Evolutionary conservation across 169 alveolate genomes (phyloP).

Genomic region (Cytauxzoon felis): DNA sequence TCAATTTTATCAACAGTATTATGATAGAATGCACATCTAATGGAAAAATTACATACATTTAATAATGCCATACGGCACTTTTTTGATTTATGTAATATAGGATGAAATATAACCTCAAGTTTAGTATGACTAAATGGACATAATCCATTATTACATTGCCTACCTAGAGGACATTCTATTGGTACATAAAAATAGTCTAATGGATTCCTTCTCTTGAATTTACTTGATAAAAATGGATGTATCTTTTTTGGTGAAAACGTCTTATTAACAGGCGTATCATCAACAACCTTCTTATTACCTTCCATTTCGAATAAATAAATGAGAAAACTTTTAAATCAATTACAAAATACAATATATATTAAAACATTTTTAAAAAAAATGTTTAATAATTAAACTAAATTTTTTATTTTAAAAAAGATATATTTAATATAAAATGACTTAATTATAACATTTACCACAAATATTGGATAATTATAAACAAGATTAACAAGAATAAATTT

Average conservation of each 20-base stretch:
- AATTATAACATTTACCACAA: too few species aligned
- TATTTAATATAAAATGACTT: too few species aligned
- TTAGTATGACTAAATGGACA: constrained; percentile 81
- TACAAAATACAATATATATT: too few species aligned
- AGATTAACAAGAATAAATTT: too few species aligned
- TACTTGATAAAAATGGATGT: constrained; percentile 61
- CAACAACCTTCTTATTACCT: constrained; percentile 46
- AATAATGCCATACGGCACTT: constrained; percentile 65
- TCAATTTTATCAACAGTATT: constrained; percentile 61
- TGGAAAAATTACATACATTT: constrained; percentile 62
- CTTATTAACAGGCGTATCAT: constrained; percentile 62
- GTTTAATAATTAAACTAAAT: too few species aligned
- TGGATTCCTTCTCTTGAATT: constrained; percentile 76
- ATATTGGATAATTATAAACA: too few species aligned
- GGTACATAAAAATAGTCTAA: constrained; percentile 76
- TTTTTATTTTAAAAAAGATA: too few species aligned
- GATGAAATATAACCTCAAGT: constrained; percentile 80
- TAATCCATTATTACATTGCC: constrained; percentile 71
- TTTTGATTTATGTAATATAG: constrained; percentile 79
- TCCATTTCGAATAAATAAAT: too few species aligned
- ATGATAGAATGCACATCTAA: constrained; percentile 70
- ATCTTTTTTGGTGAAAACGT: constrained; percentile 54
- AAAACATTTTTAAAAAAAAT: too few species aligned
- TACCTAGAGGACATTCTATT: constrained; percentile 77
- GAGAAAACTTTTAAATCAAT: too few species aligned